Evolutionary conservation across 2,329 filamentous ascomycete genomes (phyloP), one percentile per base, ranked within the genome.

Genomic region (Sarocladiaceae sp.): DNA sequence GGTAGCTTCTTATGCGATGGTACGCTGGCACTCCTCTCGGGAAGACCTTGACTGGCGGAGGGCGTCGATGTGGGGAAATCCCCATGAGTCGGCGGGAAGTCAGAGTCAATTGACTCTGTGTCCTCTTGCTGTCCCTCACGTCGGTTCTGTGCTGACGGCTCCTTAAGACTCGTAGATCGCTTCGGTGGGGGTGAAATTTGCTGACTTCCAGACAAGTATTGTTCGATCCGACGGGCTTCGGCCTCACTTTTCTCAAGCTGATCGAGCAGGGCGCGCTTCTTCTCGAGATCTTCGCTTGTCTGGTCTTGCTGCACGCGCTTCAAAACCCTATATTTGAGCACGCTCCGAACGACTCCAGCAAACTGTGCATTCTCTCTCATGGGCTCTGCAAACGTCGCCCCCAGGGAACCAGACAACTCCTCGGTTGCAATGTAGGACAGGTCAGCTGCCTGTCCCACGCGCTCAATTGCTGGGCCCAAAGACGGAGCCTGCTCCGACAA

Each of bases 361-460:
- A 99, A 99, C 64, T 99, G 94, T 12, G 94, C 92, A 62, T 91
- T 96, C 71, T 99, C 94, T 52, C 95, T 83, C 90, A 99, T 97
- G 1, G 94, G 94, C 64, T 99, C 95, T 0, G 95, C 91, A 64
- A 99, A 99, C 58, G 84, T 94, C 29, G 93, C 92, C 18, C 92
- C 92, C n/a, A 99, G 74, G 0, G 88, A 87, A 2, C 84, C 84
- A 0, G 92, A 92, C 3, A 99, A 75, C 65, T 99, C 94, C 62
- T 96, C 90, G 0, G 93, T 97, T 10, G 90, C 91, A 58, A 99
- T 92, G 66, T 97, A 99, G 0, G 94, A 97, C 10, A 90, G 89
- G 66, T 99, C 94, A 8, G 93, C 90, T 2, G 94, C 94, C 70
- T 99, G 94, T 0, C 94, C 94, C 42, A 96, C 82, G 56, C 92